Evolutionary conservation across 805 yeast genomes (phyloP).

Genomic region (Cyberlindnera euphorbiiphila): DNA sequence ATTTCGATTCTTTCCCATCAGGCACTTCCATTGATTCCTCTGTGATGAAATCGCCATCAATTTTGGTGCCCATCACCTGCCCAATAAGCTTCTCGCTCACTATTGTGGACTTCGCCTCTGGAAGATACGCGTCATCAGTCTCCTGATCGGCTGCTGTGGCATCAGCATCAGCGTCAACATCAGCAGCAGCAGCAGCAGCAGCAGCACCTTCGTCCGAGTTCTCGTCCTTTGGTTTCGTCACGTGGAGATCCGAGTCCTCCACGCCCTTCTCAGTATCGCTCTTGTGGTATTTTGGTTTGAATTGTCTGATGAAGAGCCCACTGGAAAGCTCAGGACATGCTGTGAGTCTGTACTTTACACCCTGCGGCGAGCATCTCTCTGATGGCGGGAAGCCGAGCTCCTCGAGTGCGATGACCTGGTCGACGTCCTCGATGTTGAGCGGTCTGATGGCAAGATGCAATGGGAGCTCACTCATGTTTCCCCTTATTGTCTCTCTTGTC

Average conservation of each 20-base stretch:
- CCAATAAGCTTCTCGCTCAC: slow-evolving; percentile 68
- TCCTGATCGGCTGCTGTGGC: slow-evolving; percentile 29
- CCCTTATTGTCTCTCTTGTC: too few species aligned
- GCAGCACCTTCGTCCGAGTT: slow-evolving; percentile 21
- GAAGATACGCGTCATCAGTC: slow-evolving; percentile 28
- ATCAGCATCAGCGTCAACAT: slow-evolving; percentile 24
- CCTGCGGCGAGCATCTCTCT: slow-evolving; percentile 68
- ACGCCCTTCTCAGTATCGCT: slow-evolving; percentile 9
- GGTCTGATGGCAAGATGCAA: slow-evolving; percentile 71
- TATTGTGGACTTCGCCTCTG: slow-evolving; percentile 34
- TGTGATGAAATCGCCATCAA: slow-evolving; percentile 44
- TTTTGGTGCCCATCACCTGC: slow-evolving; percentile 77
- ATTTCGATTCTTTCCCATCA: slow-evolving; percentile 24
- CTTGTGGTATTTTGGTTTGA: slow-evolving; percentile 28
- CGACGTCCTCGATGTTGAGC: slow-evolving; percentile 66
- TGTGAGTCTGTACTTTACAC: slow-evolving; percentile 62
- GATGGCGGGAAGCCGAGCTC: slow-evolving; percentile 59
- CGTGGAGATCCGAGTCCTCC: slow-evolving; percentile 16
- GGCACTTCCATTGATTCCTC: slow-evolving; percentile 62
- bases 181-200: slow-evolving; percentile 21
- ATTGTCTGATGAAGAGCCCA: slow-evolving; percentile 79
- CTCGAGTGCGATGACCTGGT: slow-evolving; percentile 61
- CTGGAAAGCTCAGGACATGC: slow-evolving; percentile 88
- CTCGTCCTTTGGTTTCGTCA: slow-evolving; percentile 7
- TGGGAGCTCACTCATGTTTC: slow-evolving; percentile 39